Evolutionary conservation across 2,329 filamentous ascomycete genomes (phyloP).

Genomic region (Sarocladium kiliense): DNA sequence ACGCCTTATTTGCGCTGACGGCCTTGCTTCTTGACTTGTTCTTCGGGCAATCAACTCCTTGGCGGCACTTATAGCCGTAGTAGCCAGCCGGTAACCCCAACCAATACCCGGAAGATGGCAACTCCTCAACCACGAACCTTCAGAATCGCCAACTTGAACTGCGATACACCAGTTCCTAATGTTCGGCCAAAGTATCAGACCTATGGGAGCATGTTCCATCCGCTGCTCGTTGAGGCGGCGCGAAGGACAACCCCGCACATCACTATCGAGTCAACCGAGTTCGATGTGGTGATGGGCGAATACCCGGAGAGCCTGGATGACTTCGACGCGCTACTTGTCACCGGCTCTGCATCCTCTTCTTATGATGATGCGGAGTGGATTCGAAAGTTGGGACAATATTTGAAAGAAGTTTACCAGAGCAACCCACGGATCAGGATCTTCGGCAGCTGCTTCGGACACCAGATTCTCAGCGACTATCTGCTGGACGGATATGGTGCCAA

Average conservation of each 20-base stretch:
- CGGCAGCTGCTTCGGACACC: constrained; percentile 38
- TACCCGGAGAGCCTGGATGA: constrained; percentile 25
- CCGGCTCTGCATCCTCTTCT: constrained; percentile 28
- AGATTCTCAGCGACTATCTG: constrained; percentile 32
- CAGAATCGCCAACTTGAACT: constrained; percentile 18
- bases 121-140: constrained; percentile 10
- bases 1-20: too few relatives aligned
- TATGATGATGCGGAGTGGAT: constrained; percentile 23
- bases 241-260: constrained; percentile 12
- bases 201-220: constrained; percentile 17
- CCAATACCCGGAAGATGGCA: constrained; percentile 1
- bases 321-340: constrained; percentile 32
- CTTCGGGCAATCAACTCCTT: too few relatives aligned
- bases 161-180: constrained; percentile 16
- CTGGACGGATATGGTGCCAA: constrained; percentile 22
- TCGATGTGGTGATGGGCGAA: constrained; percentile 27
- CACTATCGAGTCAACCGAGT: constrained; percentile 22
- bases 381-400: constrained; percentile 14
- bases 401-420: constrained; percentile 22
- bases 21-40: too few relatives aligned
- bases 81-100: not conserved
- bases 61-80: not conserved
- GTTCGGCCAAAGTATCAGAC: constrained; percentile 12
- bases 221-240: constrained; percentile 14
- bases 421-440: constrained; percentile 29